Percentiles rank a stretch among this genome's conserved stretches.
Conservation (phyloP, 2,329 filamentous ascomycete genomes). For the Claviceps citrina region DNA sequence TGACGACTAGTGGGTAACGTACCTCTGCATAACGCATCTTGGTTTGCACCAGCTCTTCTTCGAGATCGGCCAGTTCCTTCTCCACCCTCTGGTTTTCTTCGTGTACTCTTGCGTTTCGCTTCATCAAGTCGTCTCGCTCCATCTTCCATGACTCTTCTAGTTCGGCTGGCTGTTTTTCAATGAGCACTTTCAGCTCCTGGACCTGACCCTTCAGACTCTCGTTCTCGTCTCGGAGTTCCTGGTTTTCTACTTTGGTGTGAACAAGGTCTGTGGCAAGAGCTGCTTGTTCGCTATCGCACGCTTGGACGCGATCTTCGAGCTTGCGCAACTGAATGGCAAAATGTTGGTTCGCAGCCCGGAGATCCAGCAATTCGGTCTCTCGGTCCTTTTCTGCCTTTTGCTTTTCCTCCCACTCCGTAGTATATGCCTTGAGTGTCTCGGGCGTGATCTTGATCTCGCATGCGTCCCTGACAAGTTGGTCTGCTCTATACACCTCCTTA, state of each 20-base stretch:
- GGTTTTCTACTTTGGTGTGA: conserved; percentile 82
- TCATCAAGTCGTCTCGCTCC: conserved; percentile 85
- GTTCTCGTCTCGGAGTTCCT: conserved; percentile 76
- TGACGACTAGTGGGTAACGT: no score
- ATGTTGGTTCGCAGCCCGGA: conserved; percentile 50
- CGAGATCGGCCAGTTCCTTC: conserved; percentile 80
- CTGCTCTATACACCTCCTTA: conserved; percentile 90
- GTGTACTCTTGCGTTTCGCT: conserved; percentile 82
- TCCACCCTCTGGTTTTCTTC: conserved; percentile 81
- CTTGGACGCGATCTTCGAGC: conserved; percentile 76
- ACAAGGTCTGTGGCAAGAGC: conserved; percentile 83
- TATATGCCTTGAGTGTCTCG: conserved; percentile 67
- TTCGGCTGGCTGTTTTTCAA: conserved; percentile 79
- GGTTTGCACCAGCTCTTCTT: conserved; percentile 78
- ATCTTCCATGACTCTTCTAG: conserved; percentile 66
- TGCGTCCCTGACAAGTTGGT: conserved; percentile 83
- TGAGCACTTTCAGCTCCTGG: conserved; percentile 66
- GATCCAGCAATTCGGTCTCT: conserved; percentile 62
- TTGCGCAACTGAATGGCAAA: conserved; percentile 65
- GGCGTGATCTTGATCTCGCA: conserved; percentile 75
- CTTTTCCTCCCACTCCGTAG: conserved; percentile 83
- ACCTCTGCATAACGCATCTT: conserved; percentile 96
- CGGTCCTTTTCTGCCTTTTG: conserved; percentile 66
- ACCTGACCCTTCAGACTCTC: conserved; percentile 78
- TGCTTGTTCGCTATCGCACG: conserved; percentile 80